Evolutionary conservation across 805 yeast genomes (phyloP).

Genomic region (Starmera amethionina): DNA sequence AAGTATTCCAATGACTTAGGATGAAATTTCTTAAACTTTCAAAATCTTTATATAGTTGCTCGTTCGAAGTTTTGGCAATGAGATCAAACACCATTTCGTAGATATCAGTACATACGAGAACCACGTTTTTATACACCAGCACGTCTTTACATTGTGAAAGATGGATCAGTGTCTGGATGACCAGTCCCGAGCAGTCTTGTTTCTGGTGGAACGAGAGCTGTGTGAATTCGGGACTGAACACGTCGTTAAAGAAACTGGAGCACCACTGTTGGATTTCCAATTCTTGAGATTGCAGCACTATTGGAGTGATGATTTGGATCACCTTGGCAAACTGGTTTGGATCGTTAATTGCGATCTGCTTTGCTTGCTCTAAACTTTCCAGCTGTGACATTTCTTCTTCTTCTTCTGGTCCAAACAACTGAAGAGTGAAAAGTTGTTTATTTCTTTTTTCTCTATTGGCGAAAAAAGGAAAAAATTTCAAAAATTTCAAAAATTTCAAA

Average conservation of each 20-base stretch:
- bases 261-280: conserved; percentile 3
- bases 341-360: conserved; percentile 23
- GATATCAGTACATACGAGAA: conserved; percentile 30
- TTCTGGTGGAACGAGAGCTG: conserved; percentile 2
- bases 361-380: conserved; percentile 17
- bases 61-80: conserved; percentile 31
- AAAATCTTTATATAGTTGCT: conserved; percentile 44
- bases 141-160: conserved; percentile 17
- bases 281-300: background rate
- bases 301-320: conserved; percentile 1
- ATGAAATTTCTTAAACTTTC: conserved; percentile 46
- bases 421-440: too few relatives aligned
- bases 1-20: conserved; percentile 49
- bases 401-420: too few relatives aligned
- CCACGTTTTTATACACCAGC: conserved; percentile 25
- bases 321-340: conserved; percentile 29
- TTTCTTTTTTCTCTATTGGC: too few relatives aligned
- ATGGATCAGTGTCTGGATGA: conserved; percentile 8
- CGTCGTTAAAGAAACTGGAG: background rate
- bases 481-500: too few relatives aligned
- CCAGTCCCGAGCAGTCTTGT: conserved; percentile 7
- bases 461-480: too few relatives aligned
- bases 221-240: background rate
- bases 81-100: conserved; percentile 37
- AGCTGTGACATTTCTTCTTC: background rate